Percentiles rank a stretch among this genome's conserved stretches.
These are phyloP conservation scores for Microdochium nivale DNA, from an alignment of 2,329 filamentous ascomycete genomes.

Conservation along the genomic window DNA sequence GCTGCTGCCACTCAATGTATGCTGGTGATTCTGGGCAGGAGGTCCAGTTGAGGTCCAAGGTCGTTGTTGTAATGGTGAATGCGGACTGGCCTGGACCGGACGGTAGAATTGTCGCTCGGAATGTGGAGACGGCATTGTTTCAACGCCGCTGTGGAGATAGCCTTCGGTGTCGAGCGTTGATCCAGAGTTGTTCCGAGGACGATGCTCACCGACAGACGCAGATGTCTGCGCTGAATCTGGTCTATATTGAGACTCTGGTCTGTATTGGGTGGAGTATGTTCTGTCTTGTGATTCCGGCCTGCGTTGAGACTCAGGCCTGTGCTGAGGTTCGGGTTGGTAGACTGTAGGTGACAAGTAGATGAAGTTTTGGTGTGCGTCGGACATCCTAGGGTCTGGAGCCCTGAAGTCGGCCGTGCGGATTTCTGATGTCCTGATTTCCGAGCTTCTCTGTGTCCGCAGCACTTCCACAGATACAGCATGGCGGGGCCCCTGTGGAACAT, in stretches of 20 bases:
- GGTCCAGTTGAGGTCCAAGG: conserved; percentile 43
- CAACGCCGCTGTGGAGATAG: background rate
- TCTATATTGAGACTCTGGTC: conserved; percentile 17
- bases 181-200: conserved; percentile 12
- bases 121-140: conserved; percentile 35
- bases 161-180: background rate
- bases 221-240: conserved; percentile 41
- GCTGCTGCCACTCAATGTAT: conserved; percentile 6
- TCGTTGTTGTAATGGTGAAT: conserved; percentile 53
- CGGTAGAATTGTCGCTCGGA: conserved; percentile 51
- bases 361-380: background rate
- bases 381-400: background rate
- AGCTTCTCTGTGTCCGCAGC: background rate
- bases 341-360: background rate
- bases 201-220: conserved; percentile 35
- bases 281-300: no score
- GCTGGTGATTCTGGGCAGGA: conserved; percentile 18
- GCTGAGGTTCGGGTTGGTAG: background rate
- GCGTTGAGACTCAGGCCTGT: background rate
- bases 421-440: background rate
- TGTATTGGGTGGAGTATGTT: no score
- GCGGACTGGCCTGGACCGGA: conserved; percentile 53
- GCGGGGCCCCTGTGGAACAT: conserved; percentile 28
- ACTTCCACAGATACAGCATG: background rate
- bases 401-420: background rate